These are phyloP conservation scores for Agaricales sp. DNA, from an alignment of 1,284 basidiomycete species.

Conservation along the genomic window DNA sequence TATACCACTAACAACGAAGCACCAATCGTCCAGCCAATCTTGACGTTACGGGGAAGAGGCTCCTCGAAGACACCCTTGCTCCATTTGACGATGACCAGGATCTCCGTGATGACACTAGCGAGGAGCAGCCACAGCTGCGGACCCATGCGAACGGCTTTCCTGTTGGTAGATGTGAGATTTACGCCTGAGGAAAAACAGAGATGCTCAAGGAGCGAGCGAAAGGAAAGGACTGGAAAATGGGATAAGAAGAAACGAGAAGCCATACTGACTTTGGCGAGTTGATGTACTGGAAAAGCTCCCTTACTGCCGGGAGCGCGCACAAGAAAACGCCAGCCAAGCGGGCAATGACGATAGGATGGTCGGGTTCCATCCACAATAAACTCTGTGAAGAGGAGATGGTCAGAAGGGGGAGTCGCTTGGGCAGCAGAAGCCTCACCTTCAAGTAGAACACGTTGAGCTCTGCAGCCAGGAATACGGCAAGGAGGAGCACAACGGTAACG, in stretches of 20 bases:
- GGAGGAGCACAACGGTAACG: conserved; percentile 59
- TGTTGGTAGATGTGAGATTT: conserved; percentile 17
- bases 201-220: neutral
- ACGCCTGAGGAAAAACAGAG: neutral
- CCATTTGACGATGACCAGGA: conserved; percentile 70
- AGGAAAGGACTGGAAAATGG: neutral
- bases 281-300: conserved; percentile 73
- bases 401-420: neutral
- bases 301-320: conserved; percentile 71
- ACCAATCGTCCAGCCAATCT: conserved; percentile 54
- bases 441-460: conserved; percentile 81
- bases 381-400: conserved; percentile 26
- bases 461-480: conserved; percentile 72
- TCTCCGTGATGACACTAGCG: conserved; percentile 71
- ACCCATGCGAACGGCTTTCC: conserved; percentile 74
- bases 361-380: conserved; percentile 80
- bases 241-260: conserved; percentile 1
- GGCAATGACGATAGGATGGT: conserved; percentile 71
- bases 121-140: conserved; percentile 78
- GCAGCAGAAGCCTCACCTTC: conserved; percentile 35
- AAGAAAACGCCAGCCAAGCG: conserved; percentile 69
- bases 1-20: conserved; percentile 51
- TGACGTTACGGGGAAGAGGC: conserved; percentile 52
- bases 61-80: conserved; percentile 51
- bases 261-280: conserved; percentile 59